Base-by-base conservation (phyloP, 2,329 filamentous ascomycete species). In the Aschersonia sp. region DNA sequence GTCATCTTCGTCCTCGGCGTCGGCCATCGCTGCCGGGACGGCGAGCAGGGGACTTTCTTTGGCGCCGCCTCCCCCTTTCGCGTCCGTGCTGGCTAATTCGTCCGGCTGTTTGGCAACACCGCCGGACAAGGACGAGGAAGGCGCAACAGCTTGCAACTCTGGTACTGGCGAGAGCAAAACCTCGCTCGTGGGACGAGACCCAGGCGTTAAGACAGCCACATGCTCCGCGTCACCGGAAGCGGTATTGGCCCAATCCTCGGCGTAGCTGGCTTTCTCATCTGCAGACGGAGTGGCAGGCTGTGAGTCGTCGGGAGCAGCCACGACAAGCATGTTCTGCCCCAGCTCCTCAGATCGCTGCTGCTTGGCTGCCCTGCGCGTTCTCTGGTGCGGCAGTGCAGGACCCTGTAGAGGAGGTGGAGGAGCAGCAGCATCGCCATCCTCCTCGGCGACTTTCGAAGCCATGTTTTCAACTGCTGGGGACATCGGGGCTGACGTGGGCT, bases 231-330 rank as follows among this genome's bases (percentile, higher is more conserved):
- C 30, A 3, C 22, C 31, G 11, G 10, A 46, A 5, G 42, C 50
- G 8, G 50, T 47, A 2, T 46, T 49, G 1, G 46, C 47, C 56
- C 54, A 58, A 4, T 51, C 43, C 12, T 49, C 47, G 31, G 54
- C 51, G 32, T 48, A 45, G 14, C 47, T 54, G 1, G 48, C 45
- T 10, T 54, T 51, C 9, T 65, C 60, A 22, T 70, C 71, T 6
- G 57, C 60, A 5, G 65, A 54, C 1, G 77, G 76, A 5, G 74
- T 76, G 2, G 66, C 65, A 2, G 77, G 76, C 50, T 77, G 72
- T 4, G 79, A 84, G 51, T 83, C 79, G 9, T 67, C 65, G 1
- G 81, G 81, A 1, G 80, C 81, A 49, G 76, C 75, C 10, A 85
- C 79, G 12, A 86, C 75, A 5, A 85, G 67, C 41, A 85, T 60